Conservation (phyloP, 768 basidiomycete genomes). For the Pleurotus sapidus region DNA sequence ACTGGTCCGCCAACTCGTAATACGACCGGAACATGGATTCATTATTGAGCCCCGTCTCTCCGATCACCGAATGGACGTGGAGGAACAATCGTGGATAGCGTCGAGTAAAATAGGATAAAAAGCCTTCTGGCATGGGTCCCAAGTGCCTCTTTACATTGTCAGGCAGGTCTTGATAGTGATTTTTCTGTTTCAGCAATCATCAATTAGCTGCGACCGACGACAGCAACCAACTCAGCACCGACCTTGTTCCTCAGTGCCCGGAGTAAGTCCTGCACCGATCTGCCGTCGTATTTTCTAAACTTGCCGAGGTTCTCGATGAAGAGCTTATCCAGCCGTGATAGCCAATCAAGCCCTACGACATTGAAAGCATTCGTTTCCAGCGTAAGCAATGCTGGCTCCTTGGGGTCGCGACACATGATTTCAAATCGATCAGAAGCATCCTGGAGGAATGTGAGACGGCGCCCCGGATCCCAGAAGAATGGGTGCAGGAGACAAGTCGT, state of each 20-base stretch:
- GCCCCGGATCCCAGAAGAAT: conserved; percentile 92
- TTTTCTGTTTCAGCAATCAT: conserved; percentile 57
- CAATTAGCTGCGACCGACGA: not conserved
- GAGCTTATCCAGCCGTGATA: conserved; percentile 75
- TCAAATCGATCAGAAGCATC: conserved; percentile 98
- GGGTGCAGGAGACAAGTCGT: conserved; percentile 87
- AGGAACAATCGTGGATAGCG: conserved; percentile 91
- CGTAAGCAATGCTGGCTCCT: conserved; percentile 67
- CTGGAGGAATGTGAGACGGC: conserved; percentile 90
- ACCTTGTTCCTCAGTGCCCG: conserved; percentile 96
- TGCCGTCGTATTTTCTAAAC: conserved; percentile 94
- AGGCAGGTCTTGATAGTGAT: conserved; percentile 96
- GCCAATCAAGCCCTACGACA: conserved; percentile 93
- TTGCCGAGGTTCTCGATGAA: conserved; percentile 96
- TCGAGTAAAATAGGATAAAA: conserved; percentile 87
- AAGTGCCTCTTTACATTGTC: conserved; percentile 86
- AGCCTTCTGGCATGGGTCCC: conserved; percentile 91
- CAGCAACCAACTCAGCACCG: conserved; percentile 17
- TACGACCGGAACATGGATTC: conserved; percentile 93
- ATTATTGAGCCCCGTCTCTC: conserved; percentile 61
- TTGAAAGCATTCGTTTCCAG: conserved; percentile 68
- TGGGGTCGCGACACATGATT: conserved; percentile 93
- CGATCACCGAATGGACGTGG: conserved; percentile 86
- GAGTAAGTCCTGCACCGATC: conserved; percentile 86
- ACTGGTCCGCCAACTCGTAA: conserved; percentile 66